Conservation (phyloP, 1,139 yeast genomes). For the Eremothecium cymbalariae region DNA sequence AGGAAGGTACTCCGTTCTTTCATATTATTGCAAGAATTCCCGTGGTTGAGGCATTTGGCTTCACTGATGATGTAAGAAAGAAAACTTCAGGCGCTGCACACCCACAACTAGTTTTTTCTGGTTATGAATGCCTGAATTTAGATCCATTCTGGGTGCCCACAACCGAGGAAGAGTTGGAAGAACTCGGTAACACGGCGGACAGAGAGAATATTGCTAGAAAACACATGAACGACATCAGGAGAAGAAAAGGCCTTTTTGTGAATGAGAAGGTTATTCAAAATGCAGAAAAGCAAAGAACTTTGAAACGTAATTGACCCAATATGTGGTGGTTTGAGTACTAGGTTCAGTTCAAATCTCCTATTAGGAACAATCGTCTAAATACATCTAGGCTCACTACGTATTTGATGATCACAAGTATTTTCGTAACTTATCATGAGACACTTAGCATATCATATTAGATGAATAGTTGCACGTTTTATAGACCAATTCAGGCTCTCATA, state of each 20-base stretch:
- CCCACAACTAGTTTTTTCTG: constrained; percentile 88
- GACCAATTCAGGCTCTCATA: no score
- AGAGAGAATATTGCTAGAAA: constrained; percentile 81
- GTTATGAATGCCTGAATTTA: constrained; percentile 75
- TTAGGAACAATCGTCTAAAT: no score
- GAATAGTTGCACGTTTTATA: no score
- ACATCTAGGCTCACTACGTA: no score
- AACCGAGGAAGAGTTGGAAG: constrained; percentile 92
- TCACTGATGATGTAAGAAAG: constrained; percentile 89
- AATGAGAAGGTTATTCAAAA: constrained; percentile 84
- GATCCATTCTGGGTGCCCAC: constrained; percentile 99
- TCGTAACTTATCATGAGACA: no score
- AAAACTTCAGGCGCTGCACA: constrained; percentile 95
- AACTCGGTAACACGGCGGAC: constrained; percentile 87
- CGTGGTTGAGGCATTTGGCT: constrained; percentile 94
- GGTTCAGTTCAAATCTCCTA: no score
- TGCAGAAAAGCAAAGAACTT: constrained; percentile 88
- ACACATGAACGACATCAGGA: constrained; percentile 75
- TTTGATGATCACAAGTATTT: no score
- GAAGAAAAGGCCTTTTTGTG: constrained; percentile 81
- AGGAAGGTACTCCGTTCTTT: constrained; percentile 96
- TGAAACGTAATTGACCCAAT: constrained; percentile 39
- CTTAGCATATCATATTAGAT: no score
- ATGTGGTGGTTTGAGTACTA: no score
- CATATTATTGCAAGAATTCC: constrained; percentile 81